A percentile compares a stretch with the other conserved stretches of the same genome.
Evolutionary conservation across 2,329 filamentous ascomycete species (phyloP).

Genomic region (Endothia cerciana): DNA sequence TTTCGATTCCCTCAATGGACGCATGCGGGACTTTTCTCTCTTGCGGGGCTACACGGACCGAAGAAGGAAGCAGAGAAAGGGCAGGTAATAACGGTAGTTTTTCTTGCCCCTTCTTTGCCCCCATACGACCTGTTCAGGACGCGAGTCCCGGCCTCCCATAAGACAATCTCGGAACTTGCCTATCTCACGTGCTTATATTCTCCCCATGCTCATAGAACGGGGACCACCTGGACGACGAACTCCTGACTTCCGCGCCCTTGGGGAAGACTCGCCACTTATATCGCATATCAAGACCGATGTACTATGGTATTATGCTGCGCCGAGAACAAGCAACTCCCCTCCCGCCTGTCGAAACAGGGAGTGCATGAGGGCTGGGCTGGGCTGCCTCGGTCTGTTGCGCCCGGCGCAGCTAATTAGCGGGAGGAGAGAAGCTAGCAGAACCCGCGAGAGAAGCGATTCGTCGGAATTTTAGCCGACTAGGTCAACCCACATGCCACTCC

Average conservation of each 20-base stretch:
- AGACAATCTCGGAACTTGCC: not conserved
- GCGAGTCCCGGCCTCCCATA: not conserved
- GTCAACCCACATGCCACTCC: not conserved
- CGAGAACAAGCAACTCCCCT: too few relatives aligned
- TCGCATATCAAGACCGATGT: not conserved
- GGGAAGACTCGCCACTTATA: not conserved
- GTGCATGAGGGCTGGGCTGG: not conserved
- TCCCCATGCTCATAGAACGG: not conserved
- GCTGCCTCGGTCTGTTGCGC: not conserved
- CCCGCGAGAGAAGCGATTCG: not conserved
- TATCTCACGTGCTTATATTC: not conserved
- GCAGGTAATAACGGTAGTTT: too few relatives aligned
- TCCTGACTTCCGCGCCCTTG: too few relatives aligned
- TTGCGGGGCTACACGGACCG: not conserved
- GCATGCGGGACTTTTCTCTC: not conserved
- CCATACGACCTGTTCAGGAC: not conserved
- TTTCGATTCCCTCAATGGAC: too few relatives aligned
- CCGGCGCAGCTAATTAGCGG: not conserved
- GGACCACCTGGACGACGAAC: not conserved
- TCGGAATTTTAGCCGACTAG: not conserved
- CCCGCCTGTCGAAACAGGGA: not conserved
- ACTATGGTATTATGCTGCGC: not conserved
- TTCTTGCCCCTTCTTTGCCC: too few relatives aligned
- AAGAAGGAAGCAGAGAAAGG: not conserved
- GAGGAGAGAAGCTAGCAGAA: not conserved